These are phyloP conservation scores for Cucumis cinereus DNA, from an alignment of 306 rosid species.

Conservation along the genomic window DNA sequence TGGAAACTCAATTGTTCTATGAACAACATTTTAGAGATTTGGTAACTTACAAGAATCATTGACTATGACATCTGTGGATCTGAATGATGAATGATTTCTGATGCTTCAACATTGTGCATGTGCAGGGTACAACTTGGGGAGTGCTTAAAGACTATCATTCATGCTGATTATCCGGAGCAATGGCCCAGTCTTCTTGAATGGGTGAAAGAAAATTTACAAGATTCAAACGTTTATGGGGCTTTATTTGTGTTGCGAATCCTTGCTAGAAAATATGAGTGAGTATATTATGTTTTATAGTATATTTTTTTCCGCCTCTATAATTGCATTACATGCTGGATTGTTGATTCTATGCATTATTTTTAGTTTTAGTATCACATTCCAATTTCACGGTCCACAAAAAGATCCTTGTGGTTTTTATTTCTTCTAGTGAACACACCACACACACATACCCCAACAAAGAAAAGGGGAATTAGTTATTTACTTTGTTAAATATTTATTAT, in stretches of 20 bases:
- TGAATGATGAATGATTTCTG: background rate
- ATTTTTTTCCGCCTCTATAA: background rate
- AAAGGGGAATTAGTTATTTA: background rate
- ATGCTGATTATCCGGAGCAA: slow-evolving; percentile 93
- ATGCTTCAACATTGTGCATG: background rate
- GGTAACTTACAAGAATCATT: background rate
- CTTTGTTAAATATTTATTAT: background rate
- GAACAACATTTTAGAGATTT: background rate
- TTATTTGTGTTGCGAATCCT: slow-evolving; percentile 85
- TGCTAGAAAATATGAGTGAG: slow-evolving; percentile 97
- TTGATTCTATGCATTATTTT: background rate
- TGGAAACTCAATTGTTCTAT: background rate
- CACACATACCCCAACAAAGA: background rate
- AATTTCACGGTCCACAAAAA: background rate
- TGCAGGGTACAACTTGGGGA: slow-evolving; percentile 90
- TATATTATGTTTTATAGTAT: background rate
- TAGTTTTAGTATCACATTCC: background rate
- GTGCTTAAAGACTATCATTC: slow-evolving; percentile 82
- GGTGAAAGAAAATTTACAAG: slow-evolving; percentile 91
- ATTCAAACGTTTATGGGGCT: slow-evolving; percentile 82
- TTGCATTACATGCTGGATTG: background rate
- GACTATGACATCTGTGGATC: background rate
- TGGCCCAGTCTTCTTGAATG: slow-evolving; percentile 91
- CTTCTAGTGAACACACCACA: background rate
- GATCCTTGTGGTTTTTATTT: background rate